phyloP scores from a whole-genome alignment of 306 rosid genomes.

The Malus sieversii region DNA sequence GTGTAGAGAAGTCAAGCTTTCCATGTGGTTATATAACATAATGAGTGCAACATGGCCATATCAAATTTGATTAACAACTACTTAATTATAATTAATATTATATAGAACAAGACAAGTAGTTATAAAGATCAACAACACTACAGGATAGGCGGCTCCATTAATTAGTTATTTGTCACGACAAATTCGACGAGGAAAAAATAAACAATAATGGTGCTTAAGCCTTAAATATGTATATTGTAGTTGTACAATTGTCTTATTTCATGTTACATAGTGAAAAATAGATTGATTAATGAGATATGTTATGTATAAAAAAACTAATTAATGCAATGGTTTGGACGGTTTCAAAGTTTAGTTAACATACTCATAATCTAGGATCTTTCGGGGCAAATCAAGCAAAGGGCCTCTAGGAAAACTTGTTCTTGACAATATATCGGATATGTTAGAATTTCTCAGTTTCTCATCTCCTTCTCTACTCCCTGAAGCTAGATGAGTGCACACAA shows the following conservation, averaged over 20 bases:
- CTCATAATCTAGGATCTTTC: slow-evolving; percentile 72
- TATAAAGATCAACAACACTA: neutral
- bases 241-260: slow-evolving; percentile 20
- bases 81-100: neutral
- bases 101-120: neutral
- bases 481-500: slow-evolving; percentile 82
- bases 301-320: neutral
- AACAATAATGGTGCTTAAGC: slow-evolving; percentile 18
- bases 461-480: slow-evolving; percentile 78
- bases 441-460: slow-evolving; percentile 59
- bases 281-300: slow-evolving; percentile 11
- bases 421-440: slow-evolving; percentile 61
- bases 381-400: slow-evolving; percentile 58
- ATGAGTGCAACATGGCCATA: neutral
- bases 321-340: slow-evolving; percentile 21
- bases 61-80: neutral
- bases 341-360: slow-evolving; percentile 30
- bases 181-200: slow-evolving; percentile 32
- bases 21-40: neutral
- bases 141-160: slow-evolving; percentile 24
- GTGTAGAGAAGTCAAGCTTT: neutral
- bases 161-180: slow-evolving; percentile 23
- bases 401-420: slow-evolving; percentile 68
- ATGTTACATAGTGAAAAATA: slow-evolving; percentile 18
- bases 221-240: neutral